Conservation (phyloP, 331 rosid species). For the Phaseolus coccineus region DNA sequence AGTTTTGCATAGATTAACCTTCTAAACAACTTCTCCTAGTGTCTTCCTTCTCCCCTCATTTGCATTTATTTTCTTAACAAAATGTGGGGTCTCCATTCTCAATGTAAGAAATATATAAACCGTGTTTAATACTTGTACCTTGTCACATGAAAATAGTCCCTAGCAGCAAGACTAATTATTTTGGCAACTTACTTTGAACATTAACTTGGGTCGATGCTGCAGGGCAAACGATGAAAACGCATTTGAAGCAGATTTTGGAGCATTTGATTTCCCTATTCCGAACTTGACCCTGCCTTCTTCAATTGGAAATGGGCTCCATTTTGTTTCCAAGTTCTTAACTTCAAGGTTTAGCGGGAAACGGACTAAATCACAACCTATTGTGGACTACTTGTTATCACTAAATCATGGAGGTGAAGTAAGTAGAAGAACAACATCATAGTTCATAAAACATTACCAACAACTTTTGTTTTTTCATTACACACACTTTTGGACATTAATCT, state of each 20-base stretch:
- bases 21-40: not conserved
- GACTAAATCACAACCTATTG: conserved; percentile 67
- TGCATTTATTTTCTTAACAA: not conserved
- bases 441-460: not conserved
- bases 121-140: not conserved
- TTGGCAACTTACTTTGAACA: not conserved
- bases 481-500: not conserved
- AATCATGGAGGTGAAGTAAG: conserved; percentile 72
- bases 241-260: conserved; percentile 77
- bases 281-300: conserved; percentile 70
- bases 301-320: conserved; percentile 71
- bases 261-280: conserved; percentile 66
- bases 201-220: conserved; percentile 36
- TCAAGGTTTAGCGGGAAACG: conserved; percentile 60
- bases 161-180: not conserved
- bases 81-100: too few species aligned
- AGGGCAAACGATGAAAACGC: conserved; percentile 80
- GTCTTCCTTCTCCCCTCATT: not conserved
- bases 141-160: not conserved
- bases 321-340: conserved; percentile 63
- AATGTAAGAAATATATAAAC: not conserved
- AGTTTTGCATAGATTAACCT: not conserved
- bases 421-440: conserved; percentile 9
- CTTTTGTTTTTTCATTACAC: not conserved
- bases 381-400: conserved; percentile 74